Evolutionary conservation across 495 filamentous ascomycete species (phyloP), one percentile per base, ranked within the genome.

Genomic region (Daldinia concentrica): DNA sequence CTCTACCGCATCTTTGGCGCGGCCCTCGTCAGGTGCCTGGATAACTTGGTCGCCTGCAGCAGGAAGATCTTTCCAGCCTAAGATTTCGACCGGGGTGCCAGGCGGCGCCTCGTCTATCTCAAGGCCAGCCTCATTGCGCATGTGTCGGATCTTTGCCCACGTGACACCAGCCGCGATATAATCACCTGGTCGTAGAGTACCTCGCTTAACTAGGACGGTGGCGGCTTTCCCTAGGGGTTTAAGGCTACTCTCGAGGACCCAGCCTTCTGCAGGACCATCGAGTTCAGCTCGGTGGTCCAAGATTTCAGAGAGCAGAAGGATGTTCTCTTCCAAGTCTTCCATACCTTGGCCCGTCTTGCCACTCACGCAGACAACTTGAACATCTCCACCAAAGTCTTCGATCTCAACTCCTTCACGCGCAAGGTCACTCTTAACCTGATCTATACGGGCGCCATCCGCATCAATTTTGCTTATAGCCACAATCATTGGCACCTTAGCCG

Each of bases 381-480:
- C 93, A 62, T 99, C 96, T 63, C 96, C 96, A 37, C 96, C 96
- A 74, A 89, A 95, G 74, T 98, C 95, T 78, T 99, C 96, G 34
- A 98, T 90, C 74, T 98, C 92, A 22, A 99, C 86, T 17, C 92
- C 92, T 69, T 97, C 86, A n/a, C 87, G 82, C 7, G 92, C 88
- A 29, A 99, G 88, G 77, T 98, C 96, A 61, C 89, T 85, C 79
- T 97, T 98, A 62, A 98, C 94, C 24, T 86, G 86, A 43, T 98
- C 91, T 14, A 91, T 78, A 68, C 93, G 88, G 19, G 91, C 87
- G 39, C 90, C 89, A 67, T 90, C 89, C 79, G 95, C 97, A 79
- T 99, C 96, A 52, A 97, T 87, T 79, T 99, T 99, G 82, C 93
- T 99, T 80, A 97, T 93, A n/a, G 96, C 96, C 17, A 98, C 96